A percentile compares a stretch with the other conserved stretches of the same genome.
Evolutionary conservation across 129 eudicot species (phyloP).

Genomic region (Pseudognaphalium luteoalbum): DNA sequence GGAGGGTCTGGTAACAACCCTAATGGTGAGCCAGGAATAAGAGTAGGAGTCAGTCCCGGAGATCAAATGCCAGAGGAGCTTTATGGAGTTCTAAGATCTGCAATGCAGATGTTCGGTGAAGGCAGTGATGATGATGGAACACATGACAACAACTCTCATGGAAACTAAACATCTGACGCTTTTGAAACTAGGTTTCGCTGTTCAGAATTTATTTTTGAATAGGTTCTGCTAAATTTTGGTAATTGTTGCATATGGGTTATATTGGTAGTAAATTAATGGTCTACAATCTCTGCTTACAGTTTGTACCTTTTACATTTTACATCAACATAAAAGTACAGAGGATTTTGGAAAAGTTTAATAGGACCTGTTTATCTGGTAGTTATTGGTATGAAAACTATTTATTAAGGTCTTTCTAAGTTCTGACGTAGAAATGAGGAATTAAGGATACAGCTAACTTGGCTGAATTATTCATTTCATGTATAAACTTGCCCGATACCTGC

Average conservation of each 20-base stretch:
- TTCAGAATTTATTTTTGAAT: no score
- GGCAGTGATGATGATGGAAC: constrained; percentile 15
- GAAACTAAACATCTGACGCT: neutral
- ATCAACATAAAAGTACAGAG: no score
- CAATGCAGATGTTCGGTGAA: constrained; percentile 61
- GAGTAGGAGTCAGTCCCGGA: neutral
- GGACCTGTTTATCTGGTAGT: no score
- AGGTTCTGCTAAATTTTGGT: no score
- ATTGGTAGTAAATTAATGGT: neutral
- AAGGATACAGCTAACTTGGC: neutral
- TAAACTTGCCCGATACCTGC: no score
- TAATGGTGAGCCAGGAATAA: neutral
- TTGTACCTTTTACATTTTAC: no score
- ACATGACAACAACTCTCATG: constrained; percentile 29
- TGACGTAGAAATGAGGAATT: neutral
- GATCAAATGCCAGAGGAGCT: constrained; percentile 4
- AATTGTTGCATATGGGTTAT: no score
- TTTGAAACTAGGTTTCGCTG: neutral
- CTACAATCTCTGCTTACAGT: no score
- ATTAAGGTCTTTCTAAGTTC: neutral
- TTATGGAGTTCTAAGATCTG: constrained; percentile 43
- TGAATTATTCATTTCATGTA: neutral
- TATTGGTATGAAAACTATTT: no score
- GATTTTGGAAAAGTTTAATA: no score
- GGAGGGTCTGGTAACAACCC: neutral